phyloP scores from a whole-genome alignment of 257 asterid species.

The Penstemon eatonii region DNA sequence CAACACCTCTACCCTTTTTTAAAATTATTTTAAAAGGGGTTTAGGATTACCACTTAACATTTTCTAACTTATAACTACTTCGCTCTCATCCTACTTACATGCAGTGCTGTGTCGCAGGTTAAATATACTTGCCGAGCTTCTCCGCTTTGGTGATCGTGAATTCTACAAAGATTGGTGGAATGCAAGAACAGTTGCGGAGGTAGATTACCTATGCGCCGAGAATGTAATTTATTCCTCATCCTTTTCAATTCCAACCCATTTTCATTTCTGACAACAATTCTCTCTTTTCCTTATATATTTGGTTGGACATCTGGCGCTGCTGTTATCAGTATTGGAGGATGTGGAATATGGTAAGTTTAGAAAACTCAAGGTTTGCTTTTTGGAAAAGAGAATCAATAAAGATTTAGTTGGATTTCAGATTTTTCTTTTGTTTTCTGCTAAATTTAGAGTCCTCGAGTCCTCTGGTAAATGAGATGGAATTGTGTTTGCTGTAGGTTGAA shows the following conservation, averaged over 20 bases:
- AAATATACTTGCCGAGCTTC: constrained; percentile 94
- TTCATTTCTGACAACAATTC: constrained; percentile 23
- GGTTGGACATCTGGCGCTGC: constrained; percentile 38
- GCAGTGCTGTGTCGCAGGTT: constrained; percentile 65
- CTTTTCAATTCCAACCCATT: background rate
- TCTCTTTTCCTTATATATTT: constrained; percentile 24
- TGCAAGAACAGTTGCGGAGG: constrained; percentile 97
- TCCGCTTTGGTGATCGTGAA: constrained; percentile 95
- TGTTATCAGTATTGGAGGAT: constrained; percentile 91
- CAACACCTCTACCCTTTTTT: too few species aligned
- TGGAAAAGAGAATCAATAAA: background rate
- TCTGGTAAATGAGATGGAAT: too few species aligned
- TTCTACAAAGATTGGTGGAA: constrained; percentile 99
- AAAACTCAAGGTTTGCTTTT: background rate
- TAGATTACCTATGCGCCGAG: constrained; percentile 23
- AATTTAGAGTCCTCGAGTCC: too few species aligned
- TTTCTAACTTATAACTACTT: constrained; percentile 12
- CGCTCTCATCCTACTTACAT: constrained; percentile 41
- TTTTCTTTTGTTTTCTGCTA: background rate
- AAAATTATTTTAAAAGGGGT: too few species aligned
- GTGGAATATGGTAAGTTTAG: constrained; percentile 93
- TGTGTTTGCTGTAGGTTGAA: too few species aligned
- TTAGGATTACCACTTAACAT: constrained; percentile 18
- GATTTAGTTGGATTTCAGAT: background rate
- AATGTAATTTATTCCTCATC: background rate